Percentiles rank a stretch among this genome's conserved stretches.
phyloP scores from a whole-genome alignment of 352 stramenopile genomes.

The Pythium sukuiense region DNA sequence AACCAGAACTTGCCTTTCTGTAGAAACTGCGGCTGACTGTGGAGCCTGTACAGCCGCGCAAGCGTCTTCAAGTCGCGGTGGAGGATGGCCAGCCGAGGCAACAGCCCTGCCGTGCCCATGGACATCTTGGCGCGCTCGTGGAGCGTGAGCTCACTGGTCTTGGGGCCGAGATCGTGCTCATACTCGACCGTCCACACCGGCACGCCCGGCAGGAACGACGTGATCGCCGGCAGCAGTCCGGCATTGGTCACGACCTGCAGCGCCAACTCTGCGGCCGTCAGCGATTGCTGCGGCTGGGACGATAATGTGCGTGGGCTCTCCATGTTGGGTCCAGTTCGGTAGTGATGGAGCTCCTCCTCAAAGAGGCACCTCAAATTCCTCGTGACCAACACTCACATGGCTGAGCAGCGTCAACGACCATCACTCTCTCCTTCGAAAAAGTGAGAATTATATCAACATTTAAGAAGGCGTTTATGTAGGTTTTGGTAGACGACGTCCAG shows the following conservation, averaged over 20 bases:
- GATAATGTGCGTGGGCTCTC: background rate
- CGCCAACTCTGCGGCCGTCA: background rate
- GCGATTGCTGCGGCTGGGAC: background rate
- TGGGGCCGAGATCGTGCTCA: conserved; percentile 4
- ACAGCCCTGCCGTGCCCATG: conserved; percentile 10
- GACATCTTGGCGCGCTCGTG: background rate
- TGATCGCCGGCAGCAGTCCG: conserved; percentile 8
- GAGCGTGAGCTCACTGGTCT: background rate
- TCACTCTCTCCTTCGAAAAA: background rate
- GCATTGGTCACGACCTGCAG: conserved; percentile 9
- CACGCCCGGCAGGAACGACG: conserved; percentile 15
- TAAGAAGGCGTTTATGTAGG: no score
- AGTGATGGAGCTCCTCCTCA: background rate
- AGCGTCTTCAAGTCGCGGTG: conserved; percentile 12
- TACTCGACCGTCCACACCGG: conserved; percentile 21
- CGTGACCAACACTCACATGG: background rate
- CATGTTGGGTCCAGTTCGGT: background rate
- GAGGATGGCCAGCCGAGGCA: conserved; percentile 21
- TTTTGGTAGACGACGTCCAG: no score
- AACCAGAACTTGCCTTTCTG: conserved; percentile 16
- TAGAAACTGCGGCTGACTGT: conserved; percentile 17
- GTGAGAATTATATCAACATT: no score
- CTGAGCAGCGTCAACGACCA: background rate
- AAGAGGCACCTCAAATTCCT: background rate
- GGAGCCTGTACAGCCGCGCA: conserved; percentile 13